phyloP scores from a whole-genome alignment of 352 stramenopile species.

The Globisporangium takayamanum region DNA sequence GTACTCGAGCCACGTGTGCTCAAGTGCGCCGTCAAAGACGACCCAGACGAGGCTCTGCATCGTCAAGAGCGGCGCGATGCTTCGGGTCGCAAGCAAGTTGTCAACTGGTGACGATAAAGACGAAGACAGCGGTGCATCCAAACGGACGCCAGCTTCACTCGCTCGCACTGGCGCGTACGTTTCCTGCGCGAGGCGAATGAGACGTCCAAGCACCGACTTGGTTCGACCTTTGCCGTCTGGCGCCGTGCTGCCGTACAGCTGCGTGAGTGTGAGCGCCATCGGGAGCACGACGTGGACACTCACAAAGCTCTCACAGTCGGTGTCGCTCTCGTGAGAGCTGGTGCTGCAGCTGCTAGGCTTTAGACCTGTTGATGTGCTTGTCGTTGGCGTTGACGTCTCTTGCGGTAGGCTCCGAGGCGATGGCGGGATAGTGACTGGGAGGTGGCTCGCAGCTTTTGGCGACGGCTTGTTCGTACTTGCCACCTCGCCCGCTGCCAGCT shows the following conservation, averaged over 20 bases:
- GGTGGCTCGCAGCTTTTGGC: background rate
- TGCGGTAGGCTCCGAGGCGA: background rate
- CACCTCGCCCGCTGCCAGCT: no score
- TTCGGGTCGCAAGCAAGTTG: no score
- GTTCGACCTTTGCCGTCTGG: conserved; percentile 27
- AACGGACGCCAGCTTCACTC: background rate
- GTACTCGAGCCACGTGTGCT: conserved; percentile 33
- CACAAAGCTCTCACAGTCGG: conserved; percentile 2
- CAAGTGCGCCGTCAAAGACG: conserved; percentile 35
- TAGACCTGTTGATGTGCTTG: background rate
- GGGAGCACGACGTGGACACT: conserved; percentile 24
- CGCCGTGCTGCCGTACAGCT: conserved; percentile 37
- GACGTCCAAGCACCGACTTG: conserved; percentile 27
- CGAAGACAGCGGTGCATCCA: no score
- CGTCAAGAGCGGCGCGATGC: conserved; percentile 3
- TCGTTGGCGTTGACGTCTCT: background rate
- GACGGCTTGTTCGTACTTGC: background rate
- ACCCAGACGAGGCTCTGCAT: conserved; percentile 31
- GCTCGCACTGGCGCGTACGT: conserved; percentile 5
- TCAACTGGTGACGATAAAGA: background rate
- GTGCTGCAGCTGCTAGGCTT: background rate
- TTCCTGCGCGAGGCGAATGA: conserved; percentile 30
- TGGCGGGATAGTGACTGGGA: background rate
- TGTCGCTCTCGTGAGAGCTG: background rate
- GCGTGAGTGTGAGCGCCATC: conserved; percentile 30